Percentiles rank a stretch among this genome's conserved stretches.
Conservation (phyloP, 495 filamentous ascomycete species). For the Aspergillus bridgeri region DNA sequence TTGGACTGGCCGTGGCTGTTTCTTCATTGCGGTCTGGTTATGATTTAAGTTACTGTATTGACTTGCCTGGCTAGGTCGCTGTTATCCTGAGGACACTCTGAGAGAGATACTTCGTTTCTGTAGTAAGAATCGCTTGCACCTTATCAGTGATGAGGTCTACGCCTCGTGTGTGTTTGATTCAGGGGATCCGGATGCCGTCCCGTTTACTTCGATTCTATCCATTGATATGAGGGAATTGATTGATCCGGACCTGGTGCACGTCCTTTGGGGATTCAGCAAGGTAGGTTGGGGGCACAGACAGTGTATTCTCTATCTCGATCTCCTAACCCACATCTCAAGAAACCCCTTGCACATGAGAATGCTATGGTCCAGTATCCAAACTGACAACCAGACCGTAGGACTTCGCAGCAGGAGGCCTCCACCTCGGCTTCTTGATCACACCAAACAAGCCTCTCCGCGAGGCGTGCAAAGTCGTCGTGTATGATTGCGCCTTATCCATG, state of each 20-base stretch:
- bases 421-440: constrained; percentile 51
- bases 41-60: too few species aligned
- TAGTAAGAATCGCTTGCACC: constrained; percentile 49
- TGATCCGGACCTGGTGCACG: constrained; percentile 48
- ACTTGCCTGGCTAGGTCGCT: constrained; percentile 32
- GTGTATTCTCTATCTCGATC: too few species aligned
- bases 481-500: not conserved
- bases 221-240: constrained; percentile 45
- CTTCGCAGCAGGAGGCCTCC: constrained; percentile 52
- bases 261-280: constrained; percentile 59
- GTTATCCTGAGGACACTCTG: constrained; percentile 50
- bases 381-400: constrained; percentile 29
- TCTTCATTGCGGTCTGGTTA: too few species aligned
- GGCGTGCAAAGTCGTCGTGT: constrained; percentile 30
- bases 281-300: too few species aligned
- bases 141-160: constrained; percentile 62
- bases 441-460: constrained; percentile 28
- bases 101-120: constrained; percentile 50
- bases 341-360: not conserved
- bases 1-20: not conserved
- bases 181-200: constrained; percentile 28
- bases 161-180: constrained; percentile 50
- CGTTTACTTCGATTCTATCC: constrained; percentile 51
- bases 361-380: not conserved
- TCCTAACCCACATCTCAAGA: too few species aligned